These are phyloP conservation scores for Elaeis guineensis DNA, from an alignment of 176 grass and related monocot species.

Conservation along the genomic window DNA sequence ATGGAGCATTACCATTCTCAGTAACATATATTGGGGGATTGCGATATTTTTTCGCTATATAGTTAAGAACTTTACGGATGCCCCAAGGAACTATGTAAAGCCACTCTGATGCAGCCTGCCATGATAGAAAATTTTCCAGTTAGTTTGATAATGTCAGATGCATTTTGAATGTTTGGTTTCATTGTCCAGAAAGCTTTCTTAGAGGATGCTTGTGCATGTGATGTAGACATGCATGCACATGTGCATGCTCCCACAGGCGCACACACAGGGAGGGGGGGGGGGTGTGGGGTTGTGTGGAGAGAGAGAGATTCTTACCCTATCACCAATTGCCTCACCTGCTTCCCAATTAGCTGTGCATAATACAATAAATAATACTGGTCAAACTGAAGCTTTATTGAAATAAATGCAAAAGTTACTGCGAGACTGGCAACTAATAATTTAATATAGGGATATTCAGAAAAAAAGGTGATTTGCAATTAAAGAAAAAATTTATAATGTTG, in stretches of 20 bases:
- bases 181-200: too few species aligned
- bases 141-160: neutral
- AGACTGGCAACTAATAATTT: too few species aligned
- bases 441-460: too few species aligned
- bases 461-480: too few species aligned
- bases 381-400: too few species aligned
- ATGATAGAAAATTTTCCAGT: conserved; percentile 24
- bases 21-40: conserved; percentile 74
- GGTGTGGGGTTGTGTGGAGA: too few species aligned
- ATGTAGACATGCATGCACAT: too few species aligned
- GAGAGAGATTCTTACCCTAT: conserved; percentile 50
- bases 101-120: conserved; percentile 92
- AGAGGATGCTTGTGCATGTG: too few species aligned
- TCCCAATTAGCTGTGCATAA: conserved; percentile 53
- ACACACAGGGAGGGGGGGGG: neutral
- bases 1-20: conserved; percentile 71
- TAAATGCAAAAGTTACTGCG: too few species aligned
- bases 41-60: conserved; percentile 53
- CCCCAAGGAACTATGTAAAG: conserved; percentile 98
- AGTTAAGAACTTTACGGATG: conserved; percentile 54
- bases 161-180: too few species aligned
- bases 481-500: neutral
- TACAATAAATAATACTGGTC: neutral
- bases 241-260: too few species aligned
- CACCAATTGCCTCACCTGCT: conserved; percentile 75